Conservation (phyloP, 2,329 filamentous ascomycete species). For the Ilyonectria destructans region DNA sequence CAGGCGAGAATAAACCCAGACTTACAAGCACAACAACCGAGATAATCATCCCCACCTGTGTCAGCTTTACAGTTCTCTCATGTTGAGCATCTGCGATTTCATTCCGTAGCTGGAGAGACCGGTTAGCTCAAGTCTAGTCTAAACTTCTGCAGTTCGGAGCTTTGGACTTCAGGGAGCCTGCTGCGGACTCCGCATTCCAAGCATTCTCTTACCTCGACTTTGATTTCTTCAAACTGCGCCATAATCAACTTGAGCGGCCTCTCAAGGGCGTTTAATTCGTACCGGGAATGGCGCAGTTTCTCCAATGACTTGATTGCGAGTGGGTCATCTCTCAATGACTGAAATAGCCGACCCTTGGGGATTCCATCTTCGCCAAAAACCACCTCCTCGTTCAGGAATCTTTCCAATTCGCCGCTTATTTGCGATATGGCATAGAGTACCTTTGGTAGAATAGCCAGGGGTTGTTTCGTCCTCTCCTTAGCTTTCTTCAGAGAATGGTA, state of each 20-base stretch:
- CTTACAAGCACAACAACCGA: neutral
- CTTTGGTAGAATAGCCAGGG: neutral
- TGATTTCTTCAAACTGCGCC: neutral
- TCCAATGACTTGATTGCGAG: conserved; percentile 5
- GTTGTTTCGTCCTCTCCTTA: conserved; percentile 11
- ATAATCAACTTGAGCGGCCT: neutral
- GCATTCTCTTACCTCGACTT: neutral
- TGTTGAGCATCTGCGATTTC: neutral
- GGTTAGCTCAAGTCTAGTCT: conserved; percentile 2
- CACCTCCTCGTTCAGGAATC: conserved; percentile 1
- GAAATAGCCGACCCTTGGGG: conserved; percentile 24
- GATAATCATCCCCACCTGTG: neutral
- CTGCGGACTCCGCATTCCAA: neutral
- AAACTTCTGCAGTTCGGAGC: neutral
- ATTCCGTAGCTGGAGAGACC: neutral
- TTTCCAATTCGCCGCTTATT: neutral
- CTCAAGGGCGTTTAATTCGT: neutral
- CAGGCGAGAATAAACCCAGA: neutral
- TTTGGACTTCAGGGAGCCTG: too few species aligned
- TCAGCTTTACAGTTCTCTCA: neutral
- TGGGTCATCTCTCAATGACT: conserved; percentile 1
- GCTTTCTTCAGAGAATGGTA: neutral
- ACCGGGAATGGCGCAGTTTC: neutral
- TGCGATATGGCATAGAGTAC: neutral
- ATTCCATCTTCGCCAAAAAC: neutral